Base-by-base conservation (phyloP, 345 rosid genomes). In the Eucalyptus sp. region DNA sequence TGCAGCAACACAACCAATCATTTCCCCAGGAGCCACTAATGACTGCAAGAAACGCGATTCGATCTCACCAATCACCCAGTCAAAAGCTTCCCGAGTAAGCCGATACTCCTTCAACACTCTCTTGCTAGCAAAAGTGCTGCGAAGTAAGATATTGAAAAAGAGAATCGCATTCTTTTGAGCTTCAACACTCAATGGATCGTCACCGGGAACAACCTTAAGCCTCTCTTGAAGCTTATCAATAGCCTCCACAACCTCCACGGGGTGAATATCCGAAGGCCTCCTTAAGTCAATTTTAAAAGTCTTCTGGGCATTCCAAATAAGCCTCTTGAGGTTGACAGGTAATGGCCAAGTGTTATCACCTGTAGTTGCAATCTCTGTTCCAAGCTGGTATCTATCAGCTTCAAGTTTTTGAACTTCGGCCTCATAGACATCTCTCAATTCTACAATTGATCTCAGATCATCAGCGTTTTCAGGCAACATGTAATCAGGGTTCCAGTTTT, bases 1-100 rank as follows among this genome's bases (percentile, higher is more conserved):
- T 80, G 99, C 99, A 90, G 99, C 99, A 90, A 97, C 98, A 92
- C 99, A 97, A 37, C 99, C 99, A 49, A 97, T 97, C 99, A 96
- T 97, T 93, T 97, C 99, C 54, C 99, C 99, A 2, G 99, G 96
- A 88, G 99, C 98, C 54, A 97, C 99, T 50, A 96, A 88, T 41
- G 99, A 97, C 90, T 96, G 99, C 86, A 95, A 91, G 86, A 97
- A 97, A 50, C 99, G 93, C 5, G 99, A 95, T 90, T 97, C 99
- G 20, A 97, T 96, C 92, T 97, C 99, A 88, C 99, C 99, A 80
- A 97, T 92, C 79, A 97, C 96, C 99, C 99, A 97, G 90, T 97
- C 99, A 92, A 97, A 97, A 81, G 99, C 98, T 94, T 97, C 99
- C 4, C 96, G 97, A 87, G 96, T 96, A 76, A 97, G 98, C 93